A percentile compares a stretch with the other conserved stretches of the same genome.
Conservation (phyloP, 1,284 basidiomycete genomes). For the Ceratobasidium sp. region DNA sequence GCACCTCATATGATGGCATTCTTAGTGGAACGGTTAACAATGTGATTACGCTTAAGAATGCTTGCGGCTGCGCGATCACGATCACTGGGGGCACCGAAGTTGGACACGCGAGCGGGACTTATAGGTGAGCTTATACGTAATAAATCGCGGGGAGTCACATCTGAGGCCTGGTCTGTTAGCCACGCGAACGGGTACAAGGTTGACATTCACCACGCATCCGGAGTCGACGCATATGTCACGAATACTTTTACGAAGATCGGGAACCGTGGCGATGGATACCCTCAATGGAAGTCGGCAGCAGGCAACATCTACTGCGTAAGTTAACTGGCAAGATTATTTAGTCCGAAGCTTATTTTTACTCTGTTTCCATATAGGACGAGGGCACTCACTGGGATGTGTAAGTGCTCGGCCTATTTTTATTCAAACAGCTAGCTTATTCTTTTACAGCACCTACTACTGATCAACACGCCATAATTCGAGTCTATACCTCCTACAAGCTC, state of each 20-base stretch:
- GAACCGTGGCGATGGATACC: constrained; percentile 41
- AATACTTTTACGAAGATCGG: constrained; percentile 41
- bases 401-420: not conserved
- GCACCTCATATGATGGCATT: constrained; percentile 42
- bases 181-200: constrained; percentile 44
- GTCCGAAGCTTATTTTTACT: not conserved
- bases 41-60: constrained; percentile 43
- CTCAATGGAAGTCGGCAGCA: constrained; percentile 42
- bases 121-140: constrained; percentile 16
- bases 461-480: no score
- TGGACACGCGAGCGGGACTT: constrained; percentile 42
- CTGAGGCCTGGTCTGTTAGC: not conserved
- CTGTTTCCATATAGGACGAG: constrained; percentile 34
- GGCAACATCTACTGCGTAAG: constrained; percentile 44
- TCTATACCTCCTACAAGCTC: no score
- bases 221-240: constrained; percentile 38
- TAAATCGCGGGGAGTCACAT: not conserved
- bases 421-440: not conserved
- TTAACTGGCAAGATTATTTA: not conserved
- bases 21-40: constrained; percentile 39
- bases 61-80: constrained; percentile 31
- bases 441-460: constrained; percentile 1
- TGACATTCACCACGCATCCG: constrained; percentile 28
- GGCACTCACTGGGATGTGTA: constrained; percentile 44
- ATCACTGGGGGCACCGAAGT: constrained; percentile 43